phyloP scores from a whole-genome alignment of 2,329 filamentous ascomycete genomes.

The Akanthomyces lecanii region DNA sequence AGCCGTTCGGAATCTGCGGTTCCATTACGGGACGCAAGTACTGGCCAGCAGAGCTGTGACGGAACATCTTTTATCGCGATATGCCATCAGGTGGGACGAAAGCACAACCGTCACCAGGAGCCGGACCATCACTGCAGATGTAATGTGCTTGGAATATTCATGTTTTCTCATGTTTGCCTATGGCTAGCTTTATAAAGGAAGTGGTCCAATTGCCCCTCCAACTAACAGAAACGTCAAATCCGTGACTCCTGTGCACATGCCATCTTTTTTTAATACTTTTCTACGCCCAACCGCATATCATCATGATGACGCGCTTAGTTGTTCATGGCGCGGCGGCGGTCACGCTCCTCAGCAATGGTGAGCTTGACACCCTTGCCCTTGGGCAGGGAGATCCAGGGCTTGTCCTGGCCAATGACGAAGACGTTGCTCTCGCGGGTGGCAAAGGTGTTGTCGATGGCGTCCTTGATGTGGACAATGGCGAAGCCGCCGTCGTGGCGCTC shows the following conservation, averaged over 20 bases:
- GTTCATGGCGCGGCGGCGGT: conserved; percentile 78
- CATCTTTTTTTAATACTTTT: conserved; percentile 28
- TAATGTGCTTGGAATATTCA: conserved; percentile 23
- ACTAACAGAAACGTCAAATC: conserved; percentile 36
- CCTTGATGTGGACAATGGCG: conserved; percentile 99
- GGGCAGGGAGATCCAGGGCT: conserved; percentile 98
- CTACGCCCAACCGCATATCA: conserved; percentile 6
- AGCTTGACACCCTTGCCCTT: conserved; percentile 99
- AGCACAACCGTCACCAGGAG: not conserved
- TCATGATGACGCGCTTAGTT: conserved; percentile 39
- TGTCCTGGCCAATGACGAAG: conserved; percentile 97
- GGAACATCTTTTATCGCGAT: not conserved
- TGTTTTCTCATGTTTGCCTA: conserved; percentile 36
- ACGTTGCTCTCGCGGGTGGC: conserved; percentile 99
- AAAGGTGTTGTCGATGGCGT: conserved; percentile 99
- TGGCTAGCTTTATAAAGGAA: conserved; percentile 31
- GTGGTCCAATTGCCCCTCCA: conserved; percentile 21
- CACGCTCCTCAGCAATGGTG: conserved; percentile 97
- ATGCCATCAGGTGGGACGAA: not conserved
- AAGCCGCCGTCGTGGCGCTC: conserved; percentile 99
- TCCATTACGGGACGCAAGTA: no score
- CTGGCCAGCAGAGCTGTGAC: no score
- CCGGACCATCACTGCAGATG: not conserved
- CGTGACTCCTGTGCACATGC: conserved; percentile 39
- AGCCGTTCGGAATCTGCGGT: not conserved